Conservation (phyloP, 83 land plant species). For the Diphasiastrum complanatum region DNA sequence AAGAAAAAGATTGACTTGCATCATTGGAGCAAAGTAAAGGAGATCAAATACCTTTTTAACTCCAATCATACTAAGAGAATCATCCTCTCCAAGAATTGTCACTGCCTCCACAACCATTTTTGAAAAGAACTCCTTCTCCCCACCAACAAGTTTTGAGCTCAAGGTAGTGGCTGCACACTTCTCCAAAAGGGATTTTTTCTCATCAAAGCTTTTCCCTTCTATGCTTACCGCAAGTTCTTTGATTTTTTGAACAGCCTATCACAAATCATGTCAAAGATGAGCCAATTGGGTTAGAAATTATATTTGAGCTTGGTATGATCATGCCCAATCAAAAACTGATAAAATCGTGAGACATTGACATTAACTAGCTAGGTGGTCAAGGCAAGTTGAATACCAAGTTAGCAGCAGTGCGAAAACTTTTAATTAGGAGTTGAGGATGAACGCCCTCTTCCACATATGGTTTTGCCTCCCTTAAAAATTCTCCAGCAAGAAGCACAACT, state of each 20-base stretch:
- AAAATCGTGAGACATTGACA: too few species aligned
- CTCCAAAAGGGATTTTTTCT: constrained; percentile 71
- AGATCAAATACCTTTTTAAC: constrained; percentile 85
- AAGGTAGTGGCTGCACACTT: constrained; percentile 96
- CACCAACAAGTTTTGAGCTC: constrained; percentile 94
- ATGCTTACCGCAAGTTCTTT: constrained; percentile 87
- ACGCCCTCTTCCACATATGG: constrained; percentile 97
- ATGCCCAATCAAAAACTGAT: too few species aligned
- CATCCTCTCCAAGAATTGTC: constrained; percentile 70
- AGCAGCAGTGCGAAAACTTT: constrained; percentile 71
- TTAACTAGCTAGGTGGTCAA: too few species aligned
- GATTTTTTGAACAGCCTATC: constrained; percentile 77
- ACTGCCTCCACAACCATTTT: constrained; percentile 98
- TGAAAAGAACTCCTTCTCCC: constrained; percentile 97
- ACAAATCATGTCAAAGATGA: too few species aligned
- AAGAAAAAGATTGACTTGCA: too few species aligned
- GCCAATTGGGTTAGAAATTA: too few species aligned
- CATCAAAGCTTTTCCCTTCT: constrained; percentile 88
- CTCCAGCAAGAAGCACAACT: constrained; percentile 92
- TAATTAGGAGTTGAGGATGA: constrained; percentile 83
- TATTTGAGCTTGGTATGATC: too few species aligned
- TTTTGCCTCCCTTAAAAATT: constrained; percentile 88
- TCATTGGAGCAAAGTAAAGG: not conserved
- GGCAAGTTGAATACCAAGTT: constrained; percentile 40
- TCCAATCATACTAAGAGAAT: constrained; percentile 83